Conservation (phyloP, 495 filamentous ascomycete species). For the Aspergillus diversus region DNA sequence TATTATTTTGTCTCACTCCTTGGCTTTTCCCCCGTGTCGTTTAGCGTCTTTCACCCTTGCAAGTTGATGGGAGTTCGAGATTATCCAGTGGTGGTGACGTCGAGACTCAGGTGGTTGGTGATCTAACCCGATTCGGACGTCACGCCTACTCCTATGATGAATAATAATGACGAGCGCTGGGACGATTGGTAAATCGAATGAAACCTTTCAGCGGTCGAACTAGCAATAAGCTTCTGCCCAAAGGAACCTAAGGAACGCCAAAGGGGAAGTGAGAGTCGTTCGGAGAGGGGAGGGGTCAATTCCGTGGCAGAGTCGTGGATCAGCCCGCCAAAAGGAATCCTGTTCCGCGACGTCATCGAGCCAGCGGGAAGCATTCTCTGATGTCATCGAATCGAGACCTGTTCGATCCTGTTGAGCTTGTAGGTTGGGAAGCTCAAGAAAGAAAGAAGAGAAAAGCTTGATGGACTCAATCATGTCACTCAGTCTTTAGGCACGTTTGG, state of each 20-base stretch:
- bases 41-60: not conserved
- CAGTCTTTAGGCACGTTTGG: no score
- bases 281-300: not conserved
- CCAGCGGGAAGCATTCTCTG: slow-evolving; percentile 12
- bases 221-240: slow-evolving; percentile 2
- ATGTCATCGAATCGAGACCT: slow-evolving; percentile 26
- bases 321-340: not conserved
- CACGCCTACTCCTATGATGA: slow-evolving; percentile 20
- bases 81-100: slow-evolving; percentile 38
- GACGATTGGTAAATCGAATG: slow-evolving; percentile 13
- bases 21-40: not conserved
- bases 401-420: not conserved
- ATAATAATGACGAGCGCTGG: slow-evolving; percentile 16
- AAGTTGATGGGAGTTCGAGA: not conserved
- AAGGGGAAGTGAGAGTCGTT: slow-evolving; percentile 4
- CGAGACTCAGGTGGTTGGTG: slow-evolving; percentile 32
- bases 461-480: slow-evolving; percentile 15
- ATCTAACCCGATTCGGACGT: slow-evolving; percentile 30
- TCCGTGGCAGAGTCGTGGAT: not conserved
- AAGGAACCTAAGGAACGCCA: slow-evolving; percentile 9
- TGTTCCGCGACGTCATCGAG: slow-evolving; percentile 28
- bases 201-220: not conserved
- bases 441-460: not conserved
- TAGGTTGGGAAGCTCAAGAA: not conserved
- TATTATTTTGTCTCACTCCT: not conserved